phyloP scores from a whole-genome alignment of 164 flowering plant genomes.

The Litsea cubeba region DNA sequence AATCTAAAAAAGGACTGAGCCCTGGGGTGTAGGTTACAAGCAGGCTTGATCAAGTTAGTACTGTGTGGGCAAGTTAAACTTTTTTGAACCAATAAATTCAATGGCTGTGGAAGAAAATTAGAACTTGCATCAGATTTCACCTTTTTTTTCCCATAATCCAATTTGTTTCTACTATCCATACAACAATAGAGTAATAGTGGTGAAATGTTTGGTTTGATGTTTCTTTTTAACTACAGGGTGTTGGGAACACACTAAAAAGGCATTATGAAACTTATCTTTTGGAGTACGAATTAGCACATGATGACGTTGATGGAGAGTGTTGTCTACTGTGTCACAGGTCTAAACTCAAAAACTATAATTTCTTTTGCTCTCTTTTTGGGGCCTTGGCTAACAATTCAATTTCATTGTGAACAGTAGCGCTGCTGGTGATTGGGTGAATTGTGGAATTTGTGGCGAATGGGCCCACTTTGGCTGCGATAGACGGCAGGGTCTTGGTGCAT shows the following conservation, averaged over 20 bases:
- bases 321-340: conserved; percentile 97
- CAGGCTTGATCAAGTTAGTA: no score
- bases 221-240: conserved; percentile 44
- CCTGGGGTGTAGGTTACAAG: no score
- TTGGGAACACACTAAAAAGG: conserved; percentile 94
- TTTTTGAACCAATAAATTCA: no score
- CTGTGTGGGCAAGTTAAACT: no score
- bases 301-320: conserved; percentile 98
- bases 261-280: conserved; percentile 95
- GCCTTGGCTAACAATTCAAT: not conserved
- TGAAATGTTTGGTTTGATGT: no score
- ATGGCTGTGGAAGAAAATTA: no score
- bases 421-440: conserved; percentile 99
- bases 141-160: no score
- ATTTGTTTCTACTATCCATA: no score
- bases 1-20: no score
- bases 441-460: conserved; percentile 98
- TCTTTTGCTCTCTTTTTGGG: not conserved
- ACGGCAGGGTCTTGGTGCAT: conserved; percentile 95
- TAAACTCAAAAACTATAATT: conserved; percentile 1
- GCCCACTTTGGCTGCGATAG: conserved; percentile 98
- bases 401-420: conserved; percentile 63
- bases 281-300: conserved; percentile 97
- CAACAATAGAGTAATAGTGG: no score
- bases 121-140: no score